phyloP scores from a whole-genome alignment of 176 grass and related monocot species.

The Hordeum vulgare region DNA sequence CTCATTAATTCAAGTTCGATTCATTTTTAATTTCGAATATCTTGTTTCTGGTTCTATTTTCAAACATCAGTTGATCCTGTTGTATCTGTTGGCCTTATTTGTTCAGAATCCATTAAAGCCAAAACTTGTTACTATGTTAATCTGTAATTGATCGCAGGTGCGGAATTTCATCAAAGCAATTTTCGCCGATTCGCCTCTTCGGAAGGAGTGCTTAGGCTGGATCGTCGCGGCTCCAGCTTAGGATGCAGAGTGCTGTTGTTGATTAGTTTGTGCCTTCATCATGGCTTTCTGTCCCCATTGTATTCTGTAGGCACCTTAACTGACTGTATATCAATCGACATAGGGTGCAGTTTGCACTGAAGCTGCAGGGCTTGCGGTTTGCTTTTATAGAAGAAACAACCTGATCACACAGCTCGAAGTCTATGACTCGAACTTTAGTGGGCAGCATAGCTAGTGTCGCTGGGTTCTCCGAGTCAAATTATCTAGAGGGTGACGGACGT shows the following conservation, averaged over 20 bases:
- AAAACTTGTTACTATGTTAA: background rate
- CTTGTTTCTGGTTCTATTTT: background rate
- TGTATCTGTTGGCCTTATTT: background rate
- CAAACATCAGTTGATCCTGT: background rate
- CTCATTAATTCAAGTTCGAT: background rate
- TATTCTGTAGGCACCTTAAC: background rate
- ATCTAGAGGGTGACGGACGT: no score
- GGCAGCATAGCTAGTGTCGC: no score
- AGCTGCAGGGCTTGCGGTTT: no score
- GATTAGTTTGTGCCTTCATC: background rate
- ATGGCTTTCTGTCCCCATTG: background rate
- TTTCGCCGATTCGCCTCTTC: slow-evolving; percentile 55
- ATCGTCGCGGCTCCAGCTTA: slow-evolving; percentile 27
- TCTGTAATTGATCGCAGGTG: slow-evolving; percentile 31
- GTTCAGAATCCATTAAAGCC: background rate
- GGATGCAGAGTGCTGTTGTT: slow-evolving; percentile 4
- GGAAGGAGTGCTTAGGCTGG: slow-evolving; percentile 63
- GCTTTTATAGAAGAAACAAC: no score
- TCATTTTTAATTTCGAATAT: background rate
- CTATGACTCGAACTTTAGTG: no score
- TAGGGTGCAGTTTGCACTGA: no score
- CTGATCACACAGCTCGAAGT: no score
- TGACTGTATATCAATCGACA: no score
- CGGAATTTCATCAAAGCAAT: slow-evolving; percentile 69
- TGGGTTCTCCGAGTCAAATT: no score